Evolutionary conservation across 306 rosid genomes (phyloP).

Genomic region (Gynostemma pentaphyllum): DNA sequence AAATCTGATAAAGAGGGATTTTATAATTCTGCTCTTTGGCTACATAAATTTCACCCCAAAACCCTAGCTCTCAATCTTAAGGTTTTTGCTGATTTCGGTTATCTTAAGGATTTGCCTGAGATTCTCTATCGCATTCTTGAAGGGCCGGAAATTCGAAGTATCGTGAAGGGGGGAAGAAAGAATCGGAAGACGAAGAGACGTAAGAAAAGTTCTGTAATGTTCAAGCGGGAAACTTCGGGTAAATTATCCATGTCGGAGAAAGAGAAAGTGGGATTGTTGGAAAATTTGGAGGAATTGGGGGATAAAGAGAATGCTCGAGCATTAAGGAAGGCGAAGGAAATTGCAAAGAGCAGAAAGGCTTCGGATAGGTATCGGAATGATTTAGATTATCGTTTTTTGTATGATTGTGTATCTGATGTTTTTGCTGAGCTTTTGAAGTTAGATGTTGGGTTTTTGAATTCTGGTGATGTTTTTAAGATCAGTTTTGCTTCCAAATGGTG

Average conservation of each 20-base stretch:
- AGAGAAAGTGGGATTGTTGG: neutral
- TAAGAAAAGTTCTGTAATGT: neutral
- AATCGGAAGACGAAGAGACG: neutral
- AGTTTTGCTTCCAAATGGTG: slow-evolving; percentile 64
- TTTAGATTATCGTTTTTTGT: slow-evolving; percentile 22
- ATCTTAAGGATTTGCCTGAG: slow-evolving; percentile 57
- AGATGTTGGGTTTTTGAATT: slow-evolving; percentile 27
- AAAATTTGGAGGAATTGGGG: neutral
- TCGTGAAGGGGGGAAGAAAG: slow-evolving; percentile 2
- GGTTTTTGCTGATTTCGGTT: slow-evolving; percentile 44
- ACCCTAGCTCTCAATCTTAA: slow-evolving; percentile 35
- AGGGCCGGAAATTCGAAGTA: slow-evolving; percentile 20
- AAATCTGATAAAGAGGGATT: slow-evolving; percentile 36
- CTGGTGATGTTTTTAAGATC: slow-evolving; percentile 16
- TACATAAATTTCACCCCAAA: slow-evolving; percentile 39
- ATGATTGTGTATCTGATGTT: slow-evolving; percentile 31
- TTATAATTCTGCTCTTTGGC: slow-evolving; percentile 39
- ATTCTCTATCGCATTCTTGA: slow-evolving; percentile 41
- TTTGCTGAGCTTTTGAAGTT: slow-evolving; percentile 35
- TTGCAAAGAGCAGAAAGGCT: slow-evolving; percentile 40
- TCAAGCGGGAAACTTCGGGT: neutral
- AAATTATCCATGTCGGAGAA: too few species aligned
- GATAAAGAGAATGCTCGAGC: slow-evolving; percentile 24
- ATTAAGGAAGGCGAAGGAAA: slow-evolving; percentile 24
- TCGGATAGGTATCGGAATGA: slow-evolving; percentile 22